These are phyloP conservation scores for Agastache rugosa DNA, from an alignment of 257 asterid genomes.

Conservation along the genomic window DNA sequence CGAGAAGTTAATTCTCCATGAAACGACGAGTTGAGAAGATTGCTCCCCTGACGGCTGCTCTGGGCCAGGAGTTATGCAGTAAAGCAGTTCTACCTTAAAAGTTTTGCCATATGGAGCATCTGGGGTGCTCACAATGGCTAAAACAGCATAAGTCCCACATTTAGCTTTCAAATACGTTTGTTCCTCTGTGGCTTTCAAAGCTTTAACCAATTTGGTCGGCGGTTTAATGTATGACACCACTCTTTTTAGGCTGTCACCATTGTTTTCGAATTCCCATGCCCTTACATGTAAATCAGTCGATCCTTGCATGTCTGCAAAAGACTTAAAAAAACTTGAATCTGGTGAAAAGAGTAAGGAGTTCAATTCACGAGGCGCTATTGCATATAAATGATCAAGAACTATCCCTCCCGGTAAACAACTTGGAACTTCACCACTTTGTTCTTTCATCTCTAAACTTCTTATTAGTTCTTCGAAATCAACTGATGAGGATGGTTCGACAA, in stretches of 20 bases:
- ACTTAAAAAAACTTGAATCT: conserved; percentile 62
- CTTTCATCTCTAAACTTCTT: conserved; percentile 65
- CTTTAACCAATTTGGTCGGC: conserved; percentile 72
- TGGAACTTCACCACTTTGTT: conserved; percentile 71
- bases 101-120: conserved; percentile 94
- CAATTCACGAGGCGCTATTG: conserved; percentile 65
- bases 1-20: conserved; percentile 87
- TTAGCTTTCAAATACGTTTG: conserved; percentile 83
- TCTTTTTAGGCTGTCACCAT: conserved; percentile 64
- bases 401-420: conserved; percentile 77
- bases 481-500: conserved; percentile 58
- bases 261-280: conserved; percentile 77
- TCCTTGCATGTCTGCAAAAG: conserved; percentile 69
- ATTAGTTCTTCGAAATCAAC: conserved; percentile 69
- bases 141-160: conserved; percentile 66
- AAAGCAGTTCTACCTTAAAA: conserved; percentile 80
- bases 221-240: conserved; percentile 71
- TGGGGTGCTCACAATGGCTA: conserved; percentile 77
- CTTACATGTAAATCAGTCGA: conserved; percentile 73
- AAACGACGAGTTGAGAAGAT: conserved; percentile 72
- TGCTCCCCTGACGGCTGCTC: conserved; percentile 88
- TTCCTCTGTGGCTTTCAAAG: conserved; percentile 87
- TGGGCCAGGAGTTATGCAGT: conserved; percentile 83
- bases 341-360: conserved; percentile 80
- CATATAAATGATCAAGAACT: conserved; percentile 72